Conservation (phyloP, 169 alveolate species). For the Eimeria sp. region DNA sequence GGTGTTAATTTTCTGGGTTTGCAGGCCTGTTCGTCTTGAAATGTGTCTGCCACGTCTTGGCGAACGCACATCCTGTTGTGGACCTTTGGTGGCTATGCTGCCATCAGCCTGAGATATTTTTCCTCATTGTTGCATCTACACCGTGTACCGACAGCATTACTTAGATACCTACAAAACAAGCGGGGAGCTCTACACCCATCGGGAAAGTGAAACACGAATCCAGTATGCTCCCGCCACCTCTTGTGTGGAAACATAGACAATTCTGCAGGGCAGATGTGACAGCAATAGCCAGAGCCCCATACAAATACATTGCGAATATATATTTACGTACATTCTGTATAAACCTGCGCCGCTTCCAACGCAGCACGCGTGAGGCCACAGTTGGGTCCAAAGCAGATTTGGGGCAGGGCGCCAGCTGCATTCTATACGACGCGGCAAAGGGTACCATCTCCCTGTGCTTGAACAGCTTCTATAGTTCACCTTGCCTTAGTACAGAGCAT, state of each 20-base stretch:
- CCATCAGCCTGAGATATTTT: not conserved
- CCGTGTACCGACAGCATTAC: not conserved
- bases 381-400: not conserved
- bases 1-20: not conserved
- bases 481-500: not conserved
- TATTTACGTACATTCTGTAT: not conserved
- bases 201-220: not conserved
- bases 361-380: not conserved
- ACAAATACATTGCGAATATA: too few relatives aligned
- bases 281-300: not conserved
- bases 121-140: not conserved
- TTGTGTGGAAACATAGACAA: not conserved
- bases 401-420: not conserved
- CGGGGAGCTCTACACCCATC: not conserved
- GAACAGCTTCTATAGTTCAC: not conserved
- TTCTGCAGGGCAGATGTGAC: not conserved
- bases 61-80: conserved; percentile 1
- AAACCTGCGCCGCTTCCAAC: not conserved
- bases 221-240: not conserved
- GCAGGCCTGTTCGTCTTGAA: not conserved
- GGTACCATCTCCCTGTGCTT: not conserved
- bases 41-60: not conserved
- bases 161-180: not conserved
- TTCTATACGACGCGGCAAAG: not conserved
- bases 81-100: not conserved